Evolutionary conservation across 345 rosid genomes (phyloP), one percentile per base, ranked within the genome.

Genomic region (Hypericum androsaemum): DNA sequence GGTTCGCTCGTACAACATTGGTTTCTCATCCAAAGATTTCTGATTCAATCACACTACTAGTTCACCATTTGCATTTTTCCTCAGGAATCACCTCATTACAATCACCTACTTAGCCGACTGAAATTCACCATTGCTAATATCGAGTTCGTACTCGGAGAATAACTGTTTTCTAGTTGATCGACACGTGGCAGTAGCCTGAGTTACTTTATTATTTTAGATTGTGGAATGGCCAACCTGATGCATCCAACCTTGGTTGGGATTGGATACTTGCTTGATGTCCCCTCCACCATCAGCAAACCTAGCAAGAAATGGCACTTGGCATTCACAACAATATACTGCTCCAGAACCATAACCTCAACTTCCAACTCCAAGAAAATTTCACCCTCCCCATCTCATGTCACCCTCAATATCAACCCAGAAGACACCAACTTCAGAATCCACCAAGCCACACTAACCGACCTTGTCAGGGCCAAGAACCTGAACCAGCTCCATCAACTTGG

Each of bases 271-370:
- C 66, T 73, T 5, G 17, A 61, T n/a, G 51, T 57, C 17, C 72
- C 81, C 6, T 40, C 57, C 54, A 52, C 59, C 36, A 16, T 60
- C 45, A 47, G 51, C 67, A 47, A 59, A 54, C 15, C 80, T 43
- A 51, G 39, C 56, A 72, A 70, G 38, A 74, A 70, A 36, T 86
- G 90, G 95, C 84, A 66, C n/a, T 44, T 59, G 35, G 85, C 83
- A 6, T 71, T 79, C 41, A 35, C 57, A 8, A 64, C 64, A 35
- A 68, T 86, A 49, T 74, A 75, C 47, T 82, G 89, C 58, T 73
- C 71, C 15, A 64, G 81, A 68, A 59, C 78, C 60, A 66, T 85
- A 32, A 12, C 46, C 22, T 57, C 70, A 32, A 42, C 8, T 0
- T 1, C 62, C 0, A 2, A 14, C 4, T 35, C 44, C 3, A 49